Evolutionary conservation across 1,284 basidiomycete genomes (phyloP), one percentile per base, ranked within the genome.

Genomic region (Melampsora larici-populina): DNA sequence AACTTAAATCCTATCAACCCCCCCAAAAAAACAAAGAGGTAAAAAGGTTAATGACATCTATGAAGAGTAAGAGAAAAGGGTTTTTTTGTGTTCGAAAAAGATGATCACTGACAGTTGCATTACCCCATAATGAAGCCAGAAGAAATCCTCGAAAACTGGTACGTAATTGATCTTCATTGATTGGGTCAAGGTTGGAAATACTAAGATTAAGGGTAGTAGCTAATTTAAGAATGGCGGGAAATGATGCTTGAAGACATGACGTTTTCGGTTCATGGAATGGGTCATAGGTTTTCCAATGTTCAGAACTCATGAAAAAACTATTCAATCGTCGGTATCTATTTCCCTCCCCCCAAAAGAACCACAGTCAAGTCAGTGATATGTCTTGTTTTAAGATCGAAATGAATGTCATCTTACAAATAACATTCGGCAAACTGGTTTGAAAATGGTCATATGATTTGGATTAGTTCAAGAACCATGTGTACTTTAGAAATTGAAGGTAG

Each of bases 251-350:
- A 86, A 97, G 97, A 1, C 92, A 92, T 62, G 90, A 88, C 70
- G 89, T 85, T 85, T 99, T 99, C 83, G 92, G 90, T 1, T 85
- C 82, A 67, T 88, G 87, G 86, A 98, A 99, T 0, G 94, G 94
- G 81, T 99, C 96, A 81, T 90, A 93, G 21, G 86, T 81, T 67
- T 85, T 86, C 94, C 94, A 98, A 81, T 90, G 87, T 60, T 84
- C 84, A 2, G 91, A 91, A 78, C 87, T 85, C 0, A 88, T 86
- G 82, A 97, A 92, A 82, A 89, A 90, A 1, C 89, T 89, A 26
- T 92, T 88, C 26, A 99, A 83, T 0, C 92, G 86, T 33, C 94
- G 92, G 85, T 98, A 98, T 78, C 93, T 94, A 80, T 33, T 18
- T 7, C n/a, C n/a, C n/a, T n/a, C n/a, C n/a, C n/a, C 6, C 2